Evolutionary conservation across 495 filamentous ascomycete genomes (phyloP), one percentile per base, ranked within the genome.

Genomic region (Halenospora varia): DNA sequence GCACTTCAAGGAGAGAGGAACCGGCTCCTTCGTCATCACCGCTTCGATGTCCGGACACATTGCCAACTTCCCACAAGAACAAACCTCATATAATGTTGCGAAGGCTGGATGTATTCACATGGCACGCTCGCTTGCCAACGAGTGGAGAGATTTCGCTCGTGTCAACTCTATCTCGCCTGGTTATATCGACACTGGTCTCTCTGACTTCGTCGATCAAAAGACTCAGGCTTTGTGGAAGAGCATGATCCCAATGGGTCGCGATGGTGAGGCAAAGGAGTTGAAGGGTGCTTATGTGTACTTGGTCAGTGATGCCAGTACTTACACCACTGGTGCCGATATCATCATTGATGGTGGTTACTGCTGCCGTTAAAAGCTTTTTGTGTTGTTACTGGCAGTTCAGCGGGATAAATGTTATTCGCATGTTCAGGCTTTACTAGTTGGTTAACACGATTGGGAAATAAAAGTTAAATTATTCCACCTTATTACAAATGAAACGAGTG

Each of bases 221-320:
- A 81, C 76, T 0, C 86, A 91, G 75, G 71, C 87, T 56, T 68
- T 90, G 50, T 92, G 89, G 89, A 76, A 77, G 63, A 75, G 71
- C 57, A 91, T 90, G 88, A 90, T 90, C 48, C 88, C 88, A 2
- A 78, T 92, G 77, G 86, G 84, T 19, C 79, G 88, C 17, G 76
- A 88, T 48, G 88, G 88, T 26, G 73, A 87, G 23, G 87, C 88
- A 0, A 89, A 90, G 78, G 89, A 93, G 80, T 68, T 93, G 39
- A 93, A 93, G 82, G 88, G 85, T 3, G 87, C 86, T 3, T 93
- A 91, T 69, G 84, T 91, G 6, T 93, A 91, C 67, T 69, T 93
- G 59, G 76, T 77, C 57, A 84, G 78, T 62, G 87, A 93, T 71
- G 89, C 89, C 8, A 84, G 83, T 69, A 71, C 67, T 11, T 77